Base-by-base conservation (phyloP, 495 filamentous ascomycete species). In the Aspergillus heteromorphus region DNA sequence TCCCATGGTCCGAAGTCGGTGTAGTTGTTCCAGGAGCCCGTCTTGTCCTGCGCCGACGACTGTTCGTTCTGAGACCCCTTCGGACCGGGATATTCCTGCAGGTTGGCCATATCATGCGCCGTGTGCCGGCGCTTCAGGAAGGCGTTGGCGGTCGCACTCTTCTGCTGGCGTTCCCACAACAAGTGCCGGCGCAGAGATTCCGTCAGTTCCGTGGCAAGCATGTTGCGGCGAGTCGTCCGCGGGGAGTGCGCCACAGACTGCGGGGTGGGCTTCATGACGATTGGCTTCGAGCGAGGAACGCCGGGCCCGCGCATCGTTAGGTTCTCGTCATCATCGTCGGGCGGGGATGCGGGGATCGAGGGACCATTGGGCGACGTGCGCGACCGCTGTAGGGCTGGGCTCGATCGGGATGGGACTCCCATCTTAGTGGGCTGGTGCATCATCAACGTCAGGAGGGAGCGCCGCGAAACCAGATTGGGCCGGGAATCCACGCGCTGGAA, bases 401-500 rank as follows among this genome's bases (percentile, higher is more conserved):
- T 89, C 6, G 93, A 95, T 60, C 87, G 82, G 13, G 90, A 91
- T 8, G 52, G 78, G 67, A 65, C 66, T 10, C 62, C 60, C 71
- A 77, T 75, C 30, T 68, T 70, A 21, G 60, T 55, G 40, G 84
- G 84, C 58, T 90, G 84, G 60, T 92, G 86, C 66, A 99, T 80
- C 80, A 92, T 85, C 51, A 91, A 86, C 1, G 93, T 96, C 48
- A 99, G 84, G 23, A 97, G 79, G 18, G 93, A 97, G 47, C 88
- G 84, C 19, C 88, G 83, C 7, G 95, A 95, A 9, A 87, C 84
- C 4, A 98, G 79, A 56, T 96, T 88, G 1, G 88, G 85, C 58
- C 84, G 82, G 17, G 92, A 96, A 65, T 96, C 91, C 25, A 97
- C 91, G 6, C 93, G 84, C 65, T 89, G 83, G 78, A 97, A 97